These are phyloP conservation scores for Crassisporium funariophilum DNA, from an alignment of 768 basidiomycete species.

Conservation along the genomic window DNA sequence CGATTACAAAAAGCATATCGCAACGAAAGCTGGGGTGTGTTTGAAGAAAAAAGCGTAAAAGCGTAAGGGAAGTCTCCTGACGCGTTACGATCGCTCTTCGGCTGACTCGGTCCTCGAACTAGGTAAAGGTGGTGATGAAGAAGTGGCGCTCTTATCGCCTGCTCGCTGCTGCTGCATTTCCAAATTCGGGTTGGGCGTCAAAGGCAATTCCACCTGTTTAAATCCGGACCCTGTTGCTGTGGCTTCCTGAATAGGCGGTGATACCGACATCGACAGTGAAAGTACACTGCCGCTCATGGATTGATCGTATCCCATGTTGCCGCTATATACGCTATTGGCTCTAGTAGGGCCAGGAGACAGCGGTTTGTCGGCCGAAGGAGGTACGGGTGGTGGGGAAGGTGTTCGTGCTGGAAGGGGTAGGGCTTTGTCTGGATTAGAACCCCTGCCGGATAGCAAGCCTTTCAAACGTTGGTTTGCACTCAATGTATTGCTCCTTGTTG, in stretches of 20 bases:
- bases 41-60: no score
- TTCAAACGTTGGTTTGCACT: slow-evolving; percentile 51
- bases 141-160: neutral
- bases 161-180: neutral
- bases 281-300: slow-evolving; percentile 15
- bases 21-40: no score
- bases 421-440: slow-evolving; percentile 33
- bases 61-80: no score
- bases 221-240: neutral
- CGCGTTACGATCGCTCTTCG: neutral
- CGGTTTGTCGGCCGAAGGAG: slow-evolving; percentile 27
- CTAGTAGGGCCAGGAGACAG: slow-evolving; percentile 14
- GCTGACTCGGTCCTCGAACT: neutral
- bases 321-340: slow-evolving; percentile 5
- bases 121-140: neutral
- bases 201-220: neutral
- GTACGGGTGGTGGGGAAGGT: slow-evolving; percentile 25
- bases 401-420: slow-evolving; percentile 24
- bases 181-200: neutral
- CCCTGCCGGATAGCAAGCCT: slow-evolving; percentile 44
- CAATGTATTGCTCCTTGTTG: slow-evolving; percentile 39
- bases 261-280: slow-evolving; percentile 18
- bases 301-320: slow-evolving; percentile 11
- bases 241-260: slow-evolving; percentile 17
- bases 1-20: no score